Conservation (phyloP, 1,284 basidiomycete species). For the Ceratobasidium sp. region DNA sequence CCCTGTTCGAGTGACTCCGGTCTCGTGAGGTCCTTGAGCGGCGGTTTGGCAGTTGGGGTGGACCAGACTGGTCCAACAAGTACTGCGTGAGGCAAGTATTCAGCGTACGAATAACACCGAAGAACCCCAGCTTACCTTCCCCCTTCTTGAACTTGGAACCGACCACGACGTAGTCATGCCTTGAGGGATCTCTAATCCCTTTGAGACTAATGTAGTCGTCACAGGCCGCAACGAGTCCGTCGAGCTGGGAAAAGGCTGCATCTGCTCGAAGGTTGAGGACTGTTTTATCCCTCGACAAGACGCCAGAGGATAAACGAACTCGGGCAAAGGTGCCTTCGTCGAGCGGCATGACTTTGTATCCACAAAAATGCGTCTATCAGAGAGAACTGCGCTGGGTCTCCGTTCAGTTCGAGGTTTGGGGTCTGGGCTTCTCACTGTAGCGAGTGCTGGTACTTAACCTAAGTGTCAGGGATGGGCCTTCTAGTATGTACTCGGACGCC, state of each 20-base stretch:
- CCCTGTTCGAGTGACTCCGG: too few species aligned
- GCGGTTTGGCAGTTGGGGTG: too few species aligned
- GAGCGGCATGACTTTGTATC: neutral
- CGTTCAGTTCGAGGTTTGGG: neutral
- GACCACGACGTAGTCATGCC: neutral
- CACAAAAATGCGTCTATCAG: neutral
- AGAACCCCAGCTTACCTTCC: neutral
- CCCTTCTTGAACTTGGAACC: neutral
- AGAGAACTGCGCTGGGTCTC: neutral
- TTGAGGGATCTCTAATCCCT: neutral
- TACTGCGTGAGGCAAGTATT: too few species aligned
- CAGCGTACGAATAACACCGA: neutral
- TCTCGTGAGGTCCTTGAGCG: too few species aligned
- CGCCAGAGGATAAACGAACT: too few species aligned
- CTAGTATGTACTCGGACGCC: too few species aligned
- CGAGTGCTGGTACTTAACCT: too few species aligned
- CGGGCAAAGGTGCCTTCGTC: neutral
- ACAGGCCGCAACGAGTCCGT: neutral
- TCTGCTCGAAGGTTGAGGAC: constrained; percentile 3
- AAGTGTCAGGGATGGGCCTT: too few species aligned
- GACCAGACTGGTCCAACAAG: too few species aligned
- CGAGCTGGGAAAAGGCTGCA: constrained; percentile 14
- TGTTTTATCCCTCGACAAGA: neutral
- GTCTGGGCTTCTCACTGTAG: neutral
- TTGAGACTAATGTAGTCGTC: neutral